Conservation (phyloP, 805 yeast genomes). For the Suhomyces sp. region DNA sequence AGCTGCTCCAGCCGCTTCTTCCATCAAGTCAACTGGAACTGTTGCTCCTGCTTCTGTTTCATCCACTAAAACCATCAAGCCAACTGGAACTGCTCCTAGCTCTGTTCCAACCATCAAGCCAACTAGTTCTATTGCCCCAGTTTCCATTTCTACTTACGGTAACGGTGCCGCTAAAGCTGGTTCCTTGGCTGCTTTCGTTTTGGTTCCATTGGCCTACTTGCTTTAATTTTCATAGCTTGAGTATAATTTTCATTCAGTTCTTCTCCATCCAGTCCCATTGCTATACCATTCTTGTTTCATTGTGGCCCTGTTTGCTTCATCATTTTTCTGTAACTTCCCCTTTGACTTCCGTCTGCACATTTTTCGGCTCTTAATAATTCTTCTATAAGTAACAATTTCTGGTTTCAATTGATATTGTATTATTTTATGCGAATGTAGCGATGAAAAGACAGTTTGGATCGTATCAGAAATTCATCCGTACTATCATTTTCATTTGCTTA, state of each 20-base stretch:
- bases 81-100: not conserved
- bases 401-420: not conserved
- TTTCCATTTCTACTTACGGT: slow-evolving; percentile 6
- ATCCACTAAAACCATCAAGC: slow-evolving; percentile 7
- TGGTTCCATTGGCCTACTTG: slow-evolving; percentile 31
- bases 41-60: slow-evolving; percentile 4
- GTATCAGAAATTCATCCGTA: no score
- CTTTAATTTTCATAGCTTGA: not conserved
- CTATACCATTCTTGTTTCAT: not conserved
- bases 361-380: not conserved
- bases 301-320: not conserved
- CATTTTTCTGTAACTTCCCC: not conserved
- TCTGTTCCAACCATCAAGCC: not conserved
- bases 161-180: slow-evolving; percentile 15
- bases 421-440: not conserved
- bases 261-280: not conserved
- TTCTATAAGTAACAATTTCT: not conserved
- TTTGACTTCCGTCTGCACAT: not conserved
- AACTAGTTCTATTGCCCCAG: slow-evolving; percentile 1
- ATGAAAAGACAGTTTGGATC: no score
- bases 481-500: no score
- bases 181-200: slow-evolving; percentile 26
- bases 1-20: slow-evolving; percentile 9
- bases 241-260: not conserved
- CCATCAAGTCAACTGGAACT: not conserved